A percentile compares a stretch with the other conserved stretches of the same genome.
phyloP scores from a whole-genome alignment of 768 basidiomycete species.

The Amanita brunnescens region DNA sequence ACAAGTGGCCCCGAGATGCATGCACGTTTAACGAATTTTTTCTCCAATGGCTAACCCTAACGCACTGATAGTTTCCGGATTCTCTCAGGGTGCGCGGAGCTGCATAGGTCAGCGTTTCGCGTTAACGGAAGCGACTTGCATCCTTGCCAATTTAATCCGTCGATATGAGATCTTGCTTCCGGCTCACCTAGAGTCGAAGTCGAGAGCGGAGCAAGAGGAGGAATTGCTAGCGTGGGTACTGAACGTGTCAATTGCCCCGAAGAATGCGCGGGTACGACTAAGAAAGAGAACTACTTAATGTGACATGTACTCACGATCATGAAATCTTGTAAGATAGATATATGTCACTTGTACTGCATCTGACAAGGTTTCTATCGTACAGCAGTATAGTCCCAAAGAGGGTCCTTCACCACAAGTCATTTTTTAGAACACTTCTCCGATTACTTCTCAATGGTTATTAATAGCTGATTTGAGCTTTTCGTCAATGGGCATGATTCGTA shows the following conservation, averaged over 20 bases:
- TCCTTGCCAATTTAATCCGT: constrained; percentile 35
- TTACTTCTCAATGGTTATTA: too few species aligned
- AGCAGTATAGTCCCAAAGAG: too few species aligned
- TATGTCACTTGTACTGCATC: too few species aligned
- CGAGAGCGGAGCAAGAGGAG: not conserved
- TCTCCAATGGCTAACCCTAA: not conserved
- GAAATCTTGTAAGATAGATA: too few species aligned
- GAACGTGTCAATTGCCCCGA: too few species aligned
- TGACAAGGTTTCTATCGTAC: too few species aligned
- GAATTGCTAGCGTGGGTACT: not conserved
- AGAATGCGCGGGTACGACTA: not conserved
- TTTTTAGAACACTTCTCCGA: too few species aligned
- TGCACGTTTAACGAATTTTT: constrained; percentile 25
- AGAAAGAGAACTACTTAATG: not conserved
- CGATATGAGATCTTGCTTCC: constrained; percentile 33
- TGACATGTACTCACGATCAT: too few species aligned
- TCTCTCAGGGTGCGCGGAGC: constrained; percentile 34
- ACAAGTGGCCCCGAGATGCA: constrained; percentile 44
- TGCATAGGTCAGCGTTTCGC: constrained; percentile 46
- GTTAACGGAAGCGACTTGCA: constrained; percentile 29
- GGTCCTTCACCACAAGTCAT: too few species aligned
- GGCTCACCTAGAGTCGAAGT: constrained; percentile 6
- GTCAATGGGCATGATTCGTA: too few species aligned
- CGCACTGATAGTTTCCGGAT: constrained; percentile 26
- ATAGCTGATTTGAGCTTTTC: too few species aligned